phyloP scores from a whole-genome alignment of 1,139 yeast genomes.

The Kurtzmaniella quercitrusa region DNA sequence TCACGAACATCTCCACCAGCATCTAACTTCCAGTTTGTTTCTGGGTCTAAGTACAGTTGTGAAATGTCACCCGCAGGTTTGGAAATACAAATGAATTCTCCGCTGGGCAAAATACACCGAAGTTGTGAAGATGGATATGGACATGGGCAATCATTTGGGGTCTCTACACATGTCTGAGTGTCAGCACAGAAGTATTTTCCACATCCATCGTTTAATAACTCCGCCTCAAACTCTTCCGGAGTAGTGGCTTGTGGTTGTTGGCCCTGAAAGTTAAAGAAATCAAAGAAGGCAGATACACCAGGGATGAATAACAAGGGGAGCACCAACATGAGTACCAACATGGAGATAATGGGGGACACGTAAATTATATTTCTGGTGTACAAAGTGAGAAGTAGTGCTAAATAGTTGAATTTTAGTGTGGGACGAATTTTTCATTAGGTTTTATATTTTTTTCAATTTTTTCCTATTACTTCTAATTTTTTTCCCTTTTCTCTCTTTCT shows the following conservation, averaged over 20 bases:
- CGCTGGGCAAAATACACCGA: constrained; percentile 72
- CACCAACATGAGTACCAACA: no score
- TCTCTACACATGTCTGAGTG: constrained; percentile 70
- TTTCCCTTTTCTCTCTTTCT: no score
- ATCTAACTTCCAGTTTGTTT: constrained; percentile 48
- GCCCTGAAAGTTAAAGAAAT: constrained; percentile 25
- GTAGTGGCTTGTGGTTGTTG: constrained; percentile 12
- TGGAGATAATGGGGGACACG: background rate
- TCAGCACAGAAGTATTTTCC: constrained; percentile 75
- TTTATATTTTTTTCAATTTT: no score
- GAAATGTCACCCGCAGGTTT: constrained; percentile 57
- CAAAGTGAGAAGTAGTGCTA: background rate
- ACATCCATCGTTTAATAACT: constrained; percentile 45
- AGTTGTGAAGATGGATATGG: constrained; percentile 82
- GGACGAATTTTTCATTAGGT: no score
- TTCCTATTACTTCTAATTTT: no score
- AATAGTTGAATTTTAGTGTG: no score
- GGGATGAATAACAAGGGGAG: constrained; percentile 4
- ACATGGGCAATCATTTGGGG: constrained; percentile 79
- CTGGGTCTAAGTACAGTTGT: constrained; percentile 43
- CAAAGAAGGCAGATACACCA: constrained; percentile 25
- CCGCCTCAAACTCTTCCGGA: constrained; percentile 26
- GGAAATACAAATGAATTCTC: constrained; percentile 72
- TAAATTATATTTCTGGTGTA: background rate
- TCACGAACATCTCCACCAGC: constrained; percentile 55